Evolutionary conservation across 305 asterid genomes (phyloP).

Genomic region (Fraxinus baroniana): DNA sequence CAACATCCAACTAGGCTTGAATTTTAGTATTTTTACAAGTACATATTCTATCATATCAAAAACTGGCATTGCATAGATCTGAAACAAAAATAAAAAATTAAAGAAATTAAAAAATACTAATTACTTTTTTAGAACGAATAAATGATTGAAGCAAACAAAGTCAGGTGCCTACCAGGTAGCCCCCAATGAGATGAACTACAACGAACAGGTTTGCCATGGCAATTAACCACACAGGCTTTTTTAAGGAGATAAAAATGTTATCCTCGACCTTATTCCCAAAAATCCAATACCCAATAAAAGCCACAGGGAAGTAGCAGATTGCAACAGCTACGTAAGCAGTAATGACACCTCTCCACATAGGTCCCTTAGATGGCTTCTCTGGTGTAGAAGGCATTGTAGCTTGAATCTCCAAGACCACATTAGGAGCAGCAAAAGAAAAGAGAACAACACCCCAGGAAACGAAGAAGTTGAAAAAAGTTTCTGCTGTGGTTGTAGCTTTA

Average conservation of each 20-base stretch:
- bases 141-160: not conserved
- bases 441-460: constrained; percentile 37
- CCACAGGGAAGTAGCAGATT: constrained; percentile 55
- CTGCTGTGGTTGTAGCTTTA: constrained; percentile 15
- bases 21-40: constrained; percentile 43
- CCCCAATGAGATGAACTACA: constrained; percentile 46
- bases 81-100: not conserved
- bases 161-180: constrained; percentile 38
- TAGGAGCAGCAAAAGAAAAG: constrained; percentile 46
- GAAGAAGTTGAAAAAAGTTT: constrained; percentile 32
- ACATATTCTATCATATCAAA: constrained; percentile 55
- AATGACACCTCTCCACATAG: constrained; percentile 59
- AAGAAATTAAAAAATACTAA: too few species aligned
- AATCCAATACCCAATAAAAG: constrained; percentile 41
- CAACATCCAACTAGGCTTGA: constrained; percentile 35
- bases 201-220: constrained; percentile 50
- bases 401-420: constrained; percentile 49
- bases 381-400: constrained; percentile 50
- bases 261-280: constrained; percentile 37
- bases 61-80: constrained; percentile 63
- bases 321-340: constrained; percentile 44
- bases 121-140: not conserved
- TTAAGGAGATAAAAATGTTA: constrained; percentile 31
- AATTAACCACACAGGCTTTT: constrained; percentile 45
- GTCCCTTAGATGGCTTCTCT: constrained; percentile 41